phyloP scores from a whole-genome alignment of 768 basidiomycete genomes.

The Podaxis carcinomalis region DNA sequence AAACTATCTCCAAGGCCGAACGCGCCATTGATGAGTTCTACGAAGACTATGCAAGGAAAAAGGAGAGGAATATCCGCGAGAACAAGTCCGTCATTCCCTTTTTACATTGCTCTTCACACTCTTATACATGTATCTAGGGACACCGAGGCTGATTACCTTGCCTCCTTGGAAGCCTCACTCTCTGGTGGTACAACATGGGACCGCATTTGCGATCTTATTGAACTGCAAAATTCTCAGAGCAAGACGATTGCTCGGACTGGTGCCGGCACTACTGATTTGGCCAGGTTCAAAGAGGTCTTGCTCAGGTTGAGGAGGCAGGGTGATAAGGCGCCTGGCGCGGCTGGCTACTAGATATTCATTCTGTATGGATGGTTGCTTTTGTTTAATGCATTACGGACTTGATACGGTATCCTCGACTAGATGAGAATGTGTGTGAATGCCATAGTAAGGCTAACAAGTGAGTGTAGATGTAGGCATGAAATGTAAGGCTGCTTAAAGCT shows the following conservation, averaged over 20 bases:
- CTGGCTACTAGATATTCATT: slow-evolving; percentile 62
- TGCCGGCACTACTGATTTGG: slow-evolving; percentile 82
- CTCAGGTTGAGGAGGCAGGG: slow-evolving; percentile 88
- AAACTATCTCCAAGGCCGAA: slow-evolving; percentile 81
- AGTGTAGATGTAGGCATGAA: background rate
- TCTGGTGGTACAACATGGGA: slow-evolving; percentile 94
- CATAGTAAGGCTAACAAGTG: background rate
- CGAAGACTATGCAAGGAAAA: slow-evolving; percentile 81
- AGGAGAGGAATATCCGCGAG: slow-evolving; percentile 85
- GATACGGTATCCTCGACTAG: background rate
- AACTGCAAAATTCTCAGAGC: slow-evolving; percentile 94
- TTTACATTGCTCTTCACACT: background rate
- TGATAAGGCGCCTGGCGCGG: slow-evolving; percentile 86
- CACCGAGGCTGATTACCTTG: slow-evolving; percentile 77
- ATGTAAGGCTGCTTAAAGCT: background rate
- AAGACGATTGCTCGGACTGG: slow-evolving; percentile 90
- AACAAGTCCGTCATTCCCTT: slow-evolving; percentile 68
- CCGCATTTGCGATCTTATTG: slow-evolving; percentile 80
- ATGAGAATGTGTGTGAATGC: background rate
- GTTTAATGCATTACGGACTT: slow-evolving; percentile 2
- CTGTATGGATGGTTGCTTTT: slow-evolving; percentile 11
- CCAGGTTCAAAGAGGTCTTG: slow-evolving; percentile 90
- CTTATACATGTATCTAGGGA: slow-evolving; percentile 48
- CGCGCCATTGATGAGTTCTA: slow-evolving; percentile 88
- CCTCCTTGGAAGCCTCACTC: slow-evolving; percentile 67